Evolutionary conservation across 2,329 filamentous ascomycete species (phyloP).

Genomic region (Raffaelea deltoideospora): DNA sequence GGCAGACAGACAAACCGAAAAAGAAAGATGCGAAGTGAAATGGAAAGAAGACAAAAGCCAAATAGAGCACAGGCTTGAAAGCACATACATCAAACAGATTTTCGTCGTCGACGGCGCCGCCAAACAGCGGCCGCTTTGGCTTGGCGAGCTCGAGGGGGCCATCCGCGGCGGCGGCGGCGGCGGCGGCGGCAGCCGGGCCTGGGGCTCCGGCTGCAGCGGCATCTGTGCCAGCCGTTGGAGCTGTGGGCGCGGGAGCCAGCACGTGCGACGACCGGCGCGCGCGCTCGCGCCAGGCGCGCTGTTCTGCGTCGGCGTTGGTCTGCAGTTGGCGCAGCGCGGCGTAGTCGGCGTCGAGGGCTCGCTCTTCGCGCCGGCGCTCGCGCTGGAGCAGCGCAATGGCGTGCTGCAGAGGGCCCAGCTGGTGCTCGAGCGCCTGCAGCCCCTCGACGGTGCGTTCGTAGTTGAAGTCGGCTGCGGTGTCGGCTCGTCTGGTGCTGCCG

Average conservation of each 20-base stretch:
- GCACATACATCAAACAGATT: conserved; percentile 17
- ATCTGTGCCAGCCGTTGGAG: conserved; percentile 12
- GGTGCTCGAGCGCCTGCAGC: conserved; percentile 38
- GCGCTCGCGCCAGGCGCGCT: conserved; percentile 32
- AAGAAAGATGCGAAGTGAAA: not conserved
- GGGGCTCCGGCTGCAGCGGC: not conserved
- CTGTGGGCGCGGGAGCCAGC: conserved; percentile 32
- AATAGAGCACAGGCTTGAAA: not conserved
- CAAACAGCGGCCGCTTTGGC: no score
- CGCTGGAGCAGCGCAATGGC: conserved; percentile 42
- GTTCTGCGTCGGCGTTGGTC: conserved; percentile 39
- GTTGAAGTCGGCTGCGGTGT: conserved; percentile 46
- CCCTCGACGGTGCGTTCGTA: conserved; percentile 49
- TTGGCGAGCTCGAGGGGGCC: conserved; percentile 3
- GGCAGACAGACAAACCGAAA: not conserved
- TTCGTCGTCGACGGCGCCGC: not conserved
- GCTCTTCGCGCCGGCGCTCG: conserved; percentile 42
- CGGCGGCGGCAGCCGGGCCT: not conserved
- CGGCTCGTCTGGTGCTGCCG: no score
- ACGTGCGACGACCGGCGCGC: conserved; percentile 33
- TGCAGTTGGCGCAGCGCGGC: conserved; percentile 33
- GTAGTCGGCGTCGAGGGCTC: conserved; percentile 40
- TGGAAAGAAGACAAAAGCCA: not conserved
- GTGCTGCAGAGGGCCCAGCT: conserved; percentile 48
- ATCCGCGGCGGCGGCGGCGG: not conserved